These are phyloP conservation scores for Phytophthora capsici DNA, from an alignment of 352 stramenopile genomes.

Conservation along the genomic window DNA sequence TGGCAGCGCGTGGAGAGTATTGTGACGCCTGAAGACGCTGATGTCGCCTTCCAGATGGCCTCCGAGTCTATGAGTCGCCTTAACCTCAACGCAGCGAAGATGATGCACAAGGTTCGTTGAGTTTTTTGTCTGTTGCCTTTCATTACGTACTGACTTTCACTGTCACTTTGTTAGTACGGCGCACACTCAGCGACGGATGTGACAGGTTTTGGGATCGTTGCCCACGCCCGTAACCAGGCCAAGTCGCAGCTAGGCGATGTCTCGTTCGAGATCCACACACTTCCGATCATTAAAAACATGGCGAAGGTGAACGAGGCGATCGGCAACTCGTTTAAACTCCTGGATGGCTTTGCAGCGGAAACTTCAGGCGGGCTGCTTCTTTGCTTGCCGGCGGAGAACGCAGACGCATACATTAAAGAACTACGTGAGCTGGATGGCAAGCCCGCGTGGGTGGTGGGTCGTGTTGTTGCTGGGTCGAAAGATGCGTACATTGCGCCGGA, in stretches of 20 bases:
- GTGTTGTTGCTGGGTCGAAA: constrained; percentile 79
- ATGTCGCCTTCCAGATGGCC: constrained; percentile 92
- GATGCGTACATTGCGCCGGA: constrained; percentile 64
- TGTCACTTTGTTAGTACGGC: constrained; percentile 61
- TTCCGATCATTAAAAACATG: constrained; percentile 94
- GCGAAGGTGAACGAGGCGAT: constrained; percentile 87
- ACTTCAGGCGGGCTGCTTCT: constrained; percentile 95
- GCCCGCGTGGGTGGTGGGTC: constrained; percentile 93
- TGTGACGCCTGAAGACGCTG: constrained; percentile 68
- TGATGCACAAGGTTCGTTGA: constrained; percentile 87
- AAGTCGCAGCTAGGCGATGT: constrained; percentile 91
- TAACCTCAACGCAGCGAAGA: constrained; percentile 90
- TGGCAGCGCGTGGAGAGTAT: constrained; percentile 81
- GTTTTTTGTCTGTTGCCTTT: background rate
- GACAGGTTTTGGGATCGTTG: constrained; percentile 95
- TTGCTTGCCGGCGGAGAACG: constrained; percentile 86
- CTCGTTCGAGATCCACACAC: constrained; percentile 92
- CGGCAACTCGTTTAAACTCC: constrained; percentile 93
- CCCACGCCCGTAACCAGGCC: constrained; percentile 93
- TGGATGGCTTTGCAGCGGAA: constrained; percentile 93
- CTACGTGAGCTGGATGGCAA: constrained; percentile 89
- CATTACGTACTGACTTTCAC: background rate
- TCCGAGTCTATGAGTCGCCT: constrained; percentile 94
- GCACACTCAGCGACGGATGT: constrained; percentile 95
- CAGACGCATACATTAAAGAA: constrained; percentile 87